Evolutionary conservation across 2,329 filamentous ascomycete species (phyloP).

Genomic region (Didymella exigua): DNA sequence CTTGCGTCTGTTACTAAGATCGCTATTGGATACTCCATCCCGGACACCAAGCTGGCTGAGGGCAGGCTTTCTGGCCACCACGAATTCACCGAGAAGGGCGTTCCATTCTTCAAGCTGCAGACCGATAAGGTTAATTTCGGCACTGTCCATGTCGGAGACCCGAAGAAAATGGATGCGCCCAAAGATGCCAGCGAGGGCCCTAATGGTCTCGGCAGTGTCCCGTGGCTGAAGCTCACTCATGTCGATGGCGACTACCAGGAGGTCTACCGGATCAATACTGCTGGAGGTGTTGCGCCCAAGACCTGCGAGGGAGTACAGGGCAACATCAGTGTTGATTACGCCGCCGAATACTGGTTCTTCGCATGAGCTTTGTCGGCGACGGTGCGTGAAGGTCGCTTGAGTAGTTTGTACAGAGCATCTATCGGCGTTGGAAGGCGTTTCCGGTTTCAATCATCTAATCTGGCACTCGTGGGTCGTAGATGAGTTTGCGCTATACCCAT

Average conservation of each 20-base stretch:
- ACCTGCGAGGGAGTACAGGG: slow-evolving; percentile 70
- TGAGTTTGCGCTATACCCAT: slow-evolving; percentile 24
- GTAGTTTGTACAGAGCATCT: slow-evolving; percentile 40
- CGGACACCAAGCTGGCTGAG: slow-evolving; percentile 53
- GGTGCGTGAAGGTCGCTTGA: not conserved
- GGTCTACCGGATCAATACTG: slow-evolving; percentile 84
- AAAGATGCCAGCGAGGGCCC: slow-evolving; percentile 63
- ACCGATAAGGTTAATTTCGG: slow-evolving; percentile 59
- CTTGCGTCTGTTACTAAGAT: slow-evolving; percentile 68
- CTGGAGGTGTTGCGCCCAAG: slow-evolving; percentile 75
- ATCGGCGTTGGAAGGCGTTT: slow-evolving; percentile 34
- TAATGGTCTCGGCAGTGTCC: slow-evolving; percentile 65
- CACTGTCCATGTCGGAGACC: slow-evolving; percentile 69
- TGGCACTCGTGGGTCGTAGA: slow-evolving; percentile 2
- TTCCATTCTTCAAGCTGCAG: slow-evolving; percentile 81
- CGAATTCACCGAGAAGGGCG: slow-evolving; percentile 74
- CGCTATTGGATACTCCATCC: slow-evolving; percentile 69
- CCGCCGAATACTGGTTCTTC: slow-evolving; percentile 76
- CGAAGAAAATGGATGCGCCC: slow-evolving; percentile 66
- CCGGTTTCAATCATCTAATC: not conserved
- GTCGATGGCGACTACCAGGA: slow-evolving; percentile 62
- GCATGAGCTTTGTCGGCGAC: slow-evolving; percentile 25
- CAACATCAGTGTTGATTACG: slow-evolving; percentile 76
- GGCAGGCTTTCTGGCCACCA: slow-evolving; percentile 75
- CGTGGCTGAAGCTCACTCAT: slow-evolving; percentile 76